These are phyloP conservation scores for Phaeotremella skinneri DNA, from an alignment of 768 basidiomycete species.

Conservation along the genomic window DNA sequence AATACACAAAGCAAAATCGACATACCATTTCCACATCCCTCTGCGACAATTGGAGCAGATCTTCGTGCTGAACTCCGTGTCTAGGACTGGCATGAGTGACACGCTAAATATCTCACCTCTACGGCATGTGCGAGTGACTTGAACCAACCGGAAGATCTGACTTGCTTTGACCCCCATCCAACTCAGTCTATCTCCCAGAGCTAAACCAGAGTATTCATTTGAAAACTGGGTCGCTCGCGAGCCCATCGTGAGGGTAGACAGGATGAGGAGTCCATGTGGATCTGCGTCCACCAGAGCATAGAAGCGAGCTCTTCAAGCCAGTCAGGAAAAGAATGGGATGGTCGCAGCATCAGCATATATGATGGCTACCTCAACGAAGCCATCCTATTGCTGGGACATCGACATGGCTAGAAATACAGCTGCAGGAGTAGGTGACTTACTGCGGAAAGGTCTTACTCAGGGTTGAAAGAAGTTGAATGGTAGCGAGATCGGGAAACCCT, in stretches of 20 bases:
- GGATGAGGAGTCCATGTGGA: conserved; percentile 87
- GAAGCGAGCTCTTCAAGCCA: conserved; percentile 64
- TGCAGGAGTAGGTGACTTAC: conserved; percentile 53
- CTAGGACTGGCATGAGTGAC: conserved; percentile 51
- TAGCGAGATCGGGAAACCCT: conserved; percentile 92
- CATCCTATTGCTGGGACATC: too few species aligned
- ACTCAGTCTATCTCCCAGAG: conserved; percentile 62
- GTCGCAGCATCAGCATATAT: neutral
- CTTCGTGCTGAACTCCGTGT: conserved; percentile 61
- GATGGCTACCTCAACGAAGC: neutral
- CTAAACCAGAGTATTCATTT: conserved; percentile 64
- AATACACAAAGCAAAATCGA: neutral
- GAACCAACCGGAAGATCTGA: conserved; percentile 64
- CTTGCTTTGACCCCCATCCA: conserved; percentile 77
- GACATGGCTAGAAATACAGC: too few species aligned
- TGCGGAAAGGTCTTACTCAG: conserved; percentile 65
- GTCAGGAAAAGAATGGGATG: neutral
- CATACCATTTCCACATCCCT: conserved; percentile 33
- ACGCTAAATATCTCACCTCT: neutral
- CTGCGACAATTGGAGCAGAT: conserved; percentile 59
- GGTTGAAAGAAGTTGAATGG: conserved; percentile 74
- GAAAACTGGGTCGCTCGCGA: conserved; percentile 65
- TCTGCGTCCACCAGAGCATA: conserved; percentile 83
- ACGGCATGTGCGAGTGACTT: neutral
- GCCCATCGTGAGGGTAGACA: conserved; percentile 81